These are phyloP conservation scores for Pythium biforme DNA, from an alignment of 352 stramenopile genomes.

Conservation along the genomic window DNA sequence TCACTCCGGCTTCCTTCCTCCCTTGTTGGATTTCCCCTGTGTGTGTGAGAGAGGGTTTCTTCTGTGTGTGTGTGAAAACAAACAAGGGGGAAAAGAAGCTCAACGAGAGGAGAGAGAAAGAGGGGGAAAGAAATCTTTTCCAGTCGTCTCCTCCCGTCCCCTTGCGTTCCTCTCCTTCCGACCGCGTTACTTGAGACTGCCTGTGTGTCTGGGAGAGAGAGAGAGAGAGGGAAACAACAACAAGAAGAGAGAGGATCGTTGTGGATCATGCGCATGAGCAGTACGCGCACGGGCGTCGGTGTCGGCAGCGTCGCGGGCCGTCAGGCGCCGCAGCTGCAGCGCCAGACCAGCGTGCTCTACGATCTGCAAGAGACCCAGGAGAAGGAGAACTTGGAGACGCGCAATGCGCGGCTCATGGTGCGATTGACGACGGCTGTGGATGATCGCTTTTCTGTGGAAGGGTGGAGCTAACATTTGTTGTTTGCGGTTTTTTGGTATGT, in stretches of 20 bases:
- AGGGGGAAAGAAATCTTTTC: background rate
- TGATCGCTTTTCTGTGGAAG: background rate
- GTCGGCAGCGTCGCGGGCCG: background rate
- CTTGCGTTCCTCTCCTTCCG: background rate
- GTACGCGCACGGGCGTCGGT: conserved; percentile 15
- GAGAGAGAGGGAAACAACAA: background rate
- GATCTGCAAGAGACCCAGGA: conserved; percentile 78
- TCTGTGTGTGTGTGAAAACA: background rate
- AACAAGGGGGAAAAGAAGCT: background rate
- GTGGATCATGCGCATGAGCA: conserved; percentile 30
- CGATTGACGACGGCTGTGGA: background rate
- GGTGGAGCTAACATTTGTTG: background rate
- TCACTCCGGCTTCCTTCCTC: conserved; percentile 23
- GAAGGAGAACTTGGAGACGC: conserved; percentile 65
- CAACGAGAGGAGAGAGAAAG: too few species aligned
- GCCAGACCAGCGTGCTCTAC: conserved; percentile 76
- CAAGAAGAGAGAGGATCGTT: background rate
- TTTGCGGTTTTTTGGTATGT: background rate
- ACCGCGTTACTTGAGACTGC: background rate
- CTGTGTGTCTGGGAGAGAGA: background rate
- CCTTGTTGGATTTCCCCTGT: background rate
- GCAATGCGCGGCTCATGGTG: conserved; percentile 78
- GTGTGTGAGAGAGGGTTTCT: background rate
- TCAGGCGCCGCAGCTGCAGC: conserved; percentile 33
- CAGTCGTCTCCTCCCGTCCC: too few species aligned